phyloP scores from a whole-genome alignment of 1,139 yeast species.

The Geotrichum fermentans region DNA sequence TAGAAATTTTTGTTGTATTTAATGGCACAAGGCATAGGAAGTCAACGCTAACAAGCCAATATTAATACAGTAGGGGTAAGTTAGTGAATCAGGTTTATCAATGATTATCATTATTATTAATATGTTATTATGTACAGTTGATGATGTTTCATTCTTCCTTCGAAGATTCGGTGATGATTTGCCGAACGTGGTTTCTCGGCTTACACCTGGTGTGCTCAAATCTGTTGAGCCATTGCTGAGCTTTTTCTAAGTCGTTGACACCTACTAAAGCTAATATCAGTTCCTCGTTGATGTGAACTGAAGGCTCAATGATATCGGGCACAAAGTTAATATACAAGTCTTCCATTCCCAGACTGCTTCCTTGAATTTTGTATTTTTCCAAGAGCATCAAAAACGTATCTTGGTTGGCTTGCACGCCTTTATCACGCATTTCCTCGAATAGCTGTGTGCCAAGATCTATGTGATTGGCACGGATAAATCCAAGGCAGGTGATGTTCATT shows the following conservation, averaged over 20 bases:
- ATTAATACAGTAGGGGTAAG: no score
- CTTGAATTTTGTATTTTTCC: conserved; percentile 2
- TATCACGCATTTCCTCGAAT: conserved; percentile 21
- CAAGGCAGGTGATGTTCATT: conserved; percentile 6
- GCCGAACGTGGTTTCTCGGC: no score
- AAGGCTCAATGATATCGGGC: conserved; percentile 2
- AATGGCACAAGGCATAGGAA: no score
- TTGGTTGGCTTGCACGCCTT: conserved; percentile 25
- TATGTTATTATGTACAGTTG: no score
- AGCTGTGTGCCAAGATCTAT: conserved; percentile 2
- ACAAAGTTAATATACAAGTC: conserved; percentile 9
- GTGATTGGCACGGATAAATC: not conserved
- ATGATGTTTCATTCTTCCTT: no score
- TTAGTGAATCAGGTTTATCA: no score
- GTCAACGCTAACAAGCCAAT: no score
- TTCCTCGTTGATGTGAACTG: conserved; percentile 4
- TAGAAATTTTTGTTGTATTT: no score
- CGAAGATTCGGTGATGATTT: no score
- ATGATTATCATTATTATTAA: no score
- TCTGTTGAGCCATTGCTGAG: conserved; percentile 9
- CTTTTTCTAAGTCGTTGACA: conserved; percentile 1
- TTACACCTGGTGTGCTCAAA: not conserved
- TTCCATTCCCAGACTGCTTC: conserved; percentile 12
- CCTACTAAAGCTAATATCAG: conserved; percentile 5
- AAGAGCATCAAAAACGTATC: conserved; percentile 28